A percentile compares a stretch with the other conserved stretches of the same genome.
Conservation (phyloP, 805 yeast species). For the Starmera pachycereana region DNA sequence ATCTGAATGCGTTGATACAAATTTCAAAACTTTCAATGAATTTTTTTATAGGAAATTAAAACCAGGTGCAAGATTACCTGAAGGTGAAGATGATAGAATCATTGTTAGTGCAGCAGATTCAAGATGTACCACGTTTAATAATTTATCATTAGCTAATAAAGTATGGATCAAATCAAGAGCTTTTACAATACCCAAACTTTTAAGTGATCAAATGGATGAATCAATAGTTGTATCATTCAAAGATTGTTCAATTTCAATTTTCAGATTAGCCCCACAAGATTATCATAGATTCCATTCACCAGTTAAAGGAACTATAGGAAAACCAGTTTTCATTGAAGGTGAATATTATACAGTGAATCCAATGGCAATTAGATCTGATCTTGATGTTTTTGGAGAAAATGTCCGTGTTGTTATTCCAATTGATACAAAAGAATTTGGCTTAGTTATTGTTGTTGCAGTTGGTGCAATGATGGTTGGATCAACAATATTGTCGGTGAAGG, state of each 20-base stretch:
- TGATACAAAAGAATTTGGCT: constrained; percentile 67
- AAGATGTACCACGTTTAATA: constrained; percentile 60
- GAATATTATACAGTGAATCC: constrained; percentile 96
- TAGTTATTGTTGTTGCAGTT: constrained; percentile 66
- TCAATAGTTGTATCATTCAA: constrained; percentile 25
- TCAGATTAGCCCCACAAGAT: constrained; percentile 93
- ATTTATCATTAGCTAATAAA: constrained; percentile 50
- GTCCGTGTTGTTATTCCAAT: constrained; percentile 72
- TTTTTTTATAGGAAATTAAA: constrained; percentile 76
- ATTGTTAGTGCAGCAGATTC: constrained; percentile 82
- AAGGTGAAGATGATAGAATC: constrained; percentile 41
- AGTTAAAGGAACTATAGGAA: constrained; percentile 62
- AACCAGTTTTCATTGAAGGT: constrained; percentile 65
- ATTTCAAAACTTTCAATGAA: constrained; percentile 71
- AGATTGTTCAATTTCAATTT: constrained; percentile 52
- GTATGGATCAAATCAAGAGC: constrained; percentile 86
- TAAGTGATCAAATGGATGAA: constrained; percentile 32
- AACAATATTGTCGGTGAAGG: constrained; percentile 56
- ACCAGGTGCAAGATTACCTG: constrained; percentile 62
- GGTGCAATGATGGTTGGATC: constrained; percentile 99
- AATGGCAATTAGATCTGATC: constrained; percentile 82
- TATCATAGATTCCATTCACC: constrained; percentile 92
- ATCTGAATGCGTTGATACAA: constrained; percentile 50
- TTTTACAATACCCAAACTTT: constrained; percentile 56
- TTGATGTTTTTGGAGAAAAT: constrained; percentile 92